A percentile compares a stretch with the other conserved stretches of the same genome.
phyloP scores from a whole-genome alignment of 225 moss, liverwort and hornwort species.

The Pleurozium schreberi region DNA sequence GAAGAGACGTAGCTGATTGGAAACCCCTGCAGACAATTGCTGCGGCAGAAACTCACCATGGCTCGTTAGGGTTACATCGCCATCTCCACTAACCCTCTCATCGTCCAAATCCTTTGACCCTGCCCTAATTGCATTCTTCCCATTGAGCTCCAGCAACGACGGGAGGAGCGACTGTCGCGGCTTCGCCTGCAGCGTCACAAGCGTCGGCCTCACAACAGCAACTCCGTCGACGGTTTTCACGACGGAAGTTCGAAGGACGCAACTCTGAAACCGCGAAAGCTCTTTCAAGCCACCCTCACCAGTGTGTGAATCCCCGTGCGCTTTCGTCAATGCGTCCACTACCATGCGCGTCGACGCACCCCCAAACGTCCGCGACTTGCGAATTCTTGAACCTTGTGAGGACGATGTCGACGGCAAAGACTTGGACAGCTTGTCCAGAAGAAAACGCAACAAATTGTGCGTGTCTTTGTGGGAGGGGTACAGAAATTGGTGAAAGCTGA shows the following conservation, averaged over 20 bases:
- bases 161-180: slow-evolving; percentile 57
- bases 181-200: slow-evolving; percentile 84
- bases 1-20: slow-evolving; percentile 6
- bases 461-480: slow-evolving; percentile 80
- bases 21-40: slow-evolving; percentile 3
- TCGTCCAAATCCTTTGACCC: not conserved
- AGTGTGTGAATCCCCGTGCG: slow-evolving; percentile 18
- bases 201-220: slow-evolving; percentile 50
- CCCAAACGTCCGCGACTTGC: slow-evolving; percentile 31
- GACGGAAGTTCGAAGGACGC: slow-evolving; percentile 28
- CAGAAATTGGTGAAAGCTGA: slow-evolving; percentile 65
- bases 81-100: not conserved
- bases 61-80: slow-evolving; percentile 35
- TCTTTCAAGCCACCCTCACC: slow-evolving; percentile 3
- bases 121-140: slow-evolving; percentile 21
- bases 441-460: slow-evolving; percentile 77
- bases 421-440: slow-evolving; percentile 82
- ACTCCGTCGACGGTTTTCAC: slow-evolving; percentile 24
- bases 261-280: slow-evolving; percentile 43
- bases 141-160: slow-evolving; percentile 76
- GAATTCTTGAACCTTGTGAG: slow-evolving; percentile 26
- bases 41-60: slow-evolving; percentile 45
- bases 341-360: slow-evolving; percentile 26
- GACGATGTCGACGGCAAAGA: slow-evolving; percentile 13
- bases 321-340: slow-evolving; percentile 55